phyloP scores from a whole-genome alignment of 805 yeast genomes.

The Nakazawaea wickerhamii region DNA sequence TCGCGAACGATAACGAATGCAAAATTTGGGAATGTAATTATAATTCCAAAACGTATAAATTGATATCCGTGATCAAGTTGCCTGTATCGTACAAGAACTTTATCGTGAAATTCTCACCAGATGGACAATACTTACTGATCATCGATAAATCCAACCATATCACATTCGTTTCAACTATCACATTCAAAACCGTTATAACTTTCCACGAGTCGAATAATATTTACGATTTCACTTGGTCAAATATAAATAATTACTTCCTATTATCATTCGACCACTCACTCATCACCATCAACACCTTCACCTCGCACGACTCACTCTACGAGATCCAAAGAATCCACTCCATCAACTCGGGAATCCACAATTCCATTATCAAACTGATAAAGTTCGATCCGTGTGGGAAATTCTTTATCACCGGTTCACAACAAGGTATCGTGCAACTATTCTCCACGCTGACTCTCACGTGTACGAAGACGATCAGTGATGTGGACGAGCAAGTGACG shows the following conservation, averaged over 20 bases:
- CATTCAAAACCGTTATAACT: slow-evolving; percentile 25
- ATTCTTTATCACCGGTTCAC: slow-evolving; percentile 36
- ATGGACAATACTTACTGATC: slow-evolving; percentile 34
- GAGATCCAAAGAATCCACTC: slow-evolving; percentile 6
- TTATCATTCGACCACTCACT: slow-evolving; percentile 36
- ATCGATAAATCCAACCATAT: slow-evolving; percentile 31
- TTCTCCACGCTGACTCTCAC: slow-evolving; percentile 33
- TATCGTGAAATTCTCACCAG: slow-evolving; percentile 30
- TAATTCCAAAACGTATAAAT: slow-evolving; percentile 23
- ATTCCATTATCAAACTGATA: slow-evolving; percentile 34
- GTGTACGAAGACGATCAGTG: slow-evolving; percentile 26
- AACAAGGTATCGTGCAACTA: slow-evolving; percentile 41
- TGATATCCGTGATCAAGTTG: slow-evolving; percentile 2
- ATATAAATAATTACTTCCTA: slow-evolving; percentile 22
- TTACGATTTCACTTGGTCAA: slow-evolving; percentile 37
- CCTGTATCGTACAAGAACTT: not conserved
- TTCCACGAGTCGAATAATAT: slow-evolving; percentile 23
- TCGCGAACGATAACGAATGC: slow-evolving; percentile 36
- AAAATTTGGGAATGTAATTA: slow-evolving; percentile 37
- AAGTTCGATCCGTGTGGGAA: slow-evolving; percentile 33
- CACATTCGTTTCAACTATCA: slow-evolving; percentile 25
- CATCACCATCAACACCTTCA: slow-evolving; percentile 21
- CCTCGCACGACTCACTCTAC: slow-evolving; percentile 1
- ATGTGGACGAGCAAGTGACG: slow-evolving; percentile 37
- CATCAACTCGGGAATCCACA: slow-evolving; percentile 15